Base-by-base conservation (phyloP, 129 eudicot genomes). In the Ambrosia trifida region DNA sequence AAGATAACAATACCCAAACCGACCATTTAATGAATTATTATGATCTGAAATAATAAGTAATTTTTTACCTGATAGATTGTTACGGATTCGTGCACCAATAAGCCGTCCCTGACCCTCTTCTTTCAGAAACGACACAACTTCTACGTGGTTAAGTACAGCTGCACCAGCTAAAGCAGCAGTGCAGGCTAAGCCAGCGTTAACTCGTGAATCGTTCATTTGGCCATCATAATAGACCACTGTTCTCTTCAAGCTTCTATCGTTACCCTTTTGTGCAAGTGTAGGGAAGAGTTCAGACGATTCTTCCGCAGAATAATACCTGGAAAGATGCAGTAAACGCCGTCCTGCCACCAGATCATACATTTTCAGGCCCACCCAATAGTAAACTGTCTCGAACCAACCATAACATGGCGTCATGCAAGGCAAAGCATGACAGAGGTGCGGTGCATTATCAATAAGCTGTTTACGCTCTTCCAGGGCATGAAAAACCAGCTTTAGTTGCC, bases 371-470 rank as follows among this genome's bases (percentile, higher is more conserved):
- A 70, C 68, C 98, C 98, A 89, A 70, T 74, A 92, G 80, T 92
- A 92, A 3, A 92, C 19, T 32, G 81, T 85, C 81, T 92, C 96
- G 53, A 92, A 92, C 98, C 94, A 85, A 69, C 78, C 73, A 81
- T 83, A 92, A 70, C 98, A 92, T 56, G 98, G 98, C 17, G 98
- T 92, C 96, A 92, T 89, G 85, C 96, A 92, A 7, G 98, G 98
- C 74, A 92, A 73, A 66, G 96, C 85, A 56, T 89, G 91, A 64
- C 96, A 88, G 20, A 92, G 86, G 81, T 92, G 98, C 2, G 95
- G 96, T 32, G 98, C 95, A 81, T 92, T 92, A 59, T 86, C 91
- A 36, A 92, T 92, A 67, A 92, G 86, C 77, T 85, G 96, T 70
- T 92, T 92, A 51, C 98, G 96, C 73, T 92, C 98, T 70, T 79